Base-by-base conservation (phyloP, 257 asterid species). In the Ocimum tenuiflorum region DNA sequence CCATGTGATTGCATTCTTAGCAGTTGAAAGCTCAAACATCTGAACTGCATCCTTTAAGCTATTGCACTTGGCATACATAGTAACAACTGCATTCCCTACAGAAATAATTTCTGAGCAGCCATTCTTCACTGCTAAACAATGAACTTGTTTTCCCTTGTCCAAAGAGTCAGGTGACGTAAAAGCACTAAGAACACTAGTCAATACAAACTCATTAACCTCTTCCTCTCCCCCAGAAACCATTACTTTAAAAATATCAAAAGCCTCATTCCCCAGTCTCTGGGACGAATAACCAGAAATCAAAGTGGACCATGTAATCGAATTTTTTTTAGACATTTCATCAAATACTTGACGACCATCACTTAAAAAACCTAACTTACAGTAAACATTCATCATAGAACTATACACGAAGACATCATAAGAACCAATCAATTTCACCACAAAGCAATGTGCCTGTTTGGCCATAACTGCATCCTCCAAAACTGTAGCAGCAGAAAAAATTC, bases 11-110 rank as follows among this genome's bases (percentile, higher is more conserved):
- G 89, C 67, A 63, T 91, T 86, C 81, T 79, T 84, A 48, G 71
- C 79, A 41, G 70, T 56, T 0, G 81, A 81, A 45, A 75, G 73
- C 83, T 84, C 85, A 65, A 86, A 91, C 12, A 75, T 81, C 38
- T 22, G 57, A 61, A 77, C 75, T 0, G 97, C 86, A 50, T 83
- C 85, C 7, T 65, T 68, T 52, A 88, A 72, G 54, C 72, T 79
- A 55, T 91, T 86, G 60, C 96, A 88, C 75, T 91, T 91, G 0
- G 95, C 74, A 47, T 88, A 88, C 96, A 91, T 88, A 3, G 97
- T 91, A 48, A 91, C 91, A 57, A 86, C 47, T 3, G 96, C 97
- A 73, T 91, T 91, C 41, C 82, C 94, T 29, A 88, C 95, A 2
- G 95, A 84, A 49, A 79, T 80, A 59, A 77, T 67, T 22, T 77